Conservation (phyloP, 1,284 basidiomycete genomes). For the Sphaerobolus stellatus region DNA sequence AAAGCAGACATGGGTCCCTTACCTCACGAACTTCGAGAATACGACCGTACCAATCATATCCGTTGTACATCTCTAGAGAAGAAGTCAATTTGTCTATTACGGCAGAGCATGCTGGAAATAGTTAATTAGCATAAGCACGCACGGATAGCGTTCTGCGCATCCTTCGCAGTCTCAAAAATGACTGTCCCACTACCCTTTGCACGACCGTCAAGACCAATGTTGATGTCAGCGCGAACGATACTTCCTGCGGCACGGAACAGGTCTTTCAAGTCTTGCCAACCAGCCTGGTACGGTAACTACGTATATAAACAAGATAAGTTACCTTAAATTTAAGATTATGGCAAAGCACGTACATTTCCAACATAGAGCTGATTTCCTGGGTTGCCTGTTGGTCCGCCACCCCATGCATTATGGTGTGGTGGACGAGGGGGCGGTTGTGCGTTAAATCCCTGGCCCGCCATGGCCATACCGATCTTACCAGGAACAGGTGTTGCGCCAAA, state of each 20-base stretch:
- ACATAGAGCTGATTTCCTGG: conserved; percentile 90
- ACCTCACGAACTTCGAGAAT: conserved; percentile 92
- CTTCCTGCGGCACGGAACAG: conserved; percentile 93
- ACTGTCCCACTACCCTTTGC: conserved; percentile 96
- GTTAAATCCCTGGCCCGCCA: conserved; percentile 76
- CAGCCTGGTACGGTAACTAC: conserved; percentile 90
- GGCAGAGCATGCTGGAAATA: too few relatives aligned
- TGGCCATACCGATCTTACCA: conserved; percentile 89
- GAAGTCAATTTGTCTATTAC: not conserved
- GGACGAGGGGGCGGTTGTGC: conserved; percentile 74
- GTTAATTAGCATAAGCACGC: conserved; percentile 30
- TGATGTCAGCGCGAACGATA: conserved; percentile 92
- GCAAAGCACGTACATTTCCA: conserved; percentile 67
- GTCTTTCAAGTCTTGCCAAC: conserved; percentile 99
- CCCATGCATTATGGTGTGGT: conserved; percentile 70
- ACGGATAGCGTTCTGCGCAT: conserved; percentile 91
- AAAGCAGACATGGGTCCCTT: conserved; percentile 20
- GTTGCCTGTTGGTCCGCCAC: conserved; percentile 42
- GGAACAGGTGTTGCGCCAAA: conserved; percentile 93
- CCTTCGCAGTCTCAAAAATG: conserved; percentile 88
- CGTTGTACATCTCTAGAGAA: conserved; percentile 88
- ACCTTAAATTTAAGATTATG: not conserved
- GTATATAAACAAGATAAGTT: conserved; percentile 4
- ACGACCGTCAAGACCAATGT: conserved; percentile 86
- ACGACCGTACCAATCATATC: conserved; percentile 92